phyloP scores from a whole-genome alignment of 176 grass and related monocot species.

The barley (Hordeum vulgare) region DNA sequence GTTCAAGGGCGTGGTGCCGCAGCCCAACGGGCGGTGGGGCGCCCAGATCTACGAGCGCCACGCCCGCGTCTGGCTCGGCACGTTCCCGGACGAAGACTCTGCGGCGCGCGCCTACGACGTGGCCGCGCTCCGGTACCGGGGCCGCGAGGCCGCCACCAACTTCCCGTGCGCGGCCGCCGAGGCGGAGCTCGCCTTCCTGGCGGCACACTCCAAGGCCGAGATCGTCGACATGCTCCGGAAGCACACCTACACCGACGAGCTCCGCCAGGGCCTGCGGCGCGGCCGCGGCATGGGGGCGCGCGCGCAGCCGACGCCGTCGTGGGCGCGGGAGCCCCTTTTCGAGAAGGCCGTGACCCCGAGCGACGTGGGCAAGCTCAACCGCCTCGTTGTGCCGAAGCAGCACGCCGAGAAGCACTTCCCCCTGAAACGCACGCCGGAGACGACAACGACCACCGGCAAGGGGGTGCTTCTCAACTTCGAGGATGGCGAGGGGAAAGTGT shows the following conservation, averaged over 20 bases:
- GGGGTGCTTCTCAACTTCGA: slow-evolving; percentile 91
- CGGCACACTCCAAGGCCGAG: slow-evolving; percentile 69
- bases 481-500: slow-evolving; percentile 74
- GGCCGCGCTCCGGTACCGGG: slow-evolving; percentile 80
- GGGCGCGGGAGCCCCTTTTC: slow-evolving; percentile 62
- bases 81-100: slow-evolving; percentile 51
- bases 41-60: slow-evolving; percentile 99
- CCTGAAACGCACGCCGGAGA: neutral
- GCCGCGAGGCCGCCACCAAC: slow-evolving; percentile 66
- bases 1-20: slow-evolving; percentile 95
- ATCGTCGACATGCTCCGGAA: slow-evolving; percentile 95
- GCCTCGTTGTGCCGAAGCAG: slow-evolving; percentile 95
- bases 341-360: slow-evolving; percentile 90
- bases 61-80: slow-evolving; percentile 95
- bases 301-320: slow-evolving; percentile 32
- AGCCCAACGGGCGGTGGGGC: slow-evolving; percentile 97
- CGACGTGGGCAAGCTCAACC: slow-evolving; percentile 94
- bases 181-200: slow-evolving; percentile 59
- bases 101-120: slow-evolving; percentile 86
- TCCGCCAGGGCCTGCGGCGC: slow-evolving; percentile 53
- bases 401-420: slow-evolving; percentile 96
- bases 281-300: slow-evolving; percentile 34
- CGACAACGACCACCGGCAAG: slow-evolving; percentile 1
- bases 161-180: slow-evolving; percentile 33
- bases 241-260: slow-evolving; percentile 89